A percentile compares a stretch with the other conserved stretches of the same genome.
Conservation (phyloP, 2,329 filamentous ascomycete species). For the Aspergillus clavatus region DNA sequence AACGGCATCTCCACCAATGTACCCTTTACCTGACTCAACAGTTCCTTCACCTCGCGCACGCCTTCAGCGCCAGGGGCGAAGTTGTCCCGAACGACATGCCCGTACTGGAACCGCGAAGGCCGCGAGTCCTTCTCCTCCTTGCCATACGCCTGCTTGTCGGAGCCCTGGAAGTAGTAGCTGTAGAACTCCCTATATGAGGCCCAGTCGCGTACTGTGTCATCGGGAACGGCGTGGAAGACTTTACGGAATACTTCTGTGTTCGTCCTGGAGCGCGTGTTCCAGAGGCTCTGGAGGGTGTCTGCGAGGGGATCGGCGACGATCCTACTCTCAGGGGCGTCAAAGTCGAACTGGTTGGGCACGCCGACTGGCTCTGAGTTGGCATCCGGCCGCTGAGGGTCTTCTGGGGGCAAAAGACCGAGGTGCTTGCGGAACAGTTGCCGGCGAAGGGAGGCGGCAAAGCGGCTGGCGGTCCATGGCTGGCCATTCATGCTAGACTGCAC, state of each 20-base stretch:
- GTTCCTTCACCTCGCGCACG: slow-evolving; percentile 66
- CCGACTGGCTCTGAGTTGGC: slow-evolving; percentile 56
- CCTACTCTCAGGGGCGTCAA: slow-evolving; percentile 45
- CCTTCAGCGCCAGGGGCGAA: slow-evolving; percentile 61
- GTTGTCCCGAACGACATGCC: slow-evolving; percentile 78
- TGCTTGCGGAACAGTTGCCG: slow-evolving; percentile 88
- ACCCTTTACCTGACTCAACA: slow-evolving; percentile 62
- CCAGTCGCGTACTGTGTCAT: slow-evolving; percentile 56
- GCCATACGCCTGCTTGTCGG: slow-evolving; percentile 41
- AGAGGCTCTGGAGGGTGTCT: slow-evolving; percentile 51
- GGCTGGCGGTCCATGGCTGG: slow-evolving; percentile 68
- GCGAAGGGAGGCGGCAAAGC: slow-evolving; percentile 74
- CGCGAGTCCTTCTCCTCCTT: slow-evolving; percentile 39
- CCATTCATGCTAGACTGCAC: slow-evolving; percentile 75
- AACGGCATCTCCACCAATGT: slow-evolving; percentile 86
- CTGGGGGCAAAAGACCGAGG: slow-evolving; percentile 71
- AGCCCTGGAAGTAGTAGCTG: slow-evolving; percentile 53
- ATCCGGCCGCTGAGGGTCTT: slow-evolving; percentile 59
- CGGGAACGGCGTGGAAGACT: slow-evolving; percentile 59
- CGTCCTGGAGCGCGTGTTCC: slow-evolving; percentile 54
- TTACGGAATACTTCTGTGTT: slow-evolving; percentile 59
- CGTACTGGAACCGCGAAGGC: slow-evolving; percentile 65
- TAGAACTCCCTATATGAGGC: slow-evolving; percentile 61
- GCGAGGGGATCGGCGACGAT: slow-evolving; percentile 56
- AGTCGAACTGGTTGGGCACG: slow-evolving; percentile 52